A percentile compares a stretch with the other conserved stretches of the same genome.
These are phyloP conservation scores for Hirschfeldia incana DNA, from an alignment of 345 rosid genomes.

Conservation along the genomic window DNA sequence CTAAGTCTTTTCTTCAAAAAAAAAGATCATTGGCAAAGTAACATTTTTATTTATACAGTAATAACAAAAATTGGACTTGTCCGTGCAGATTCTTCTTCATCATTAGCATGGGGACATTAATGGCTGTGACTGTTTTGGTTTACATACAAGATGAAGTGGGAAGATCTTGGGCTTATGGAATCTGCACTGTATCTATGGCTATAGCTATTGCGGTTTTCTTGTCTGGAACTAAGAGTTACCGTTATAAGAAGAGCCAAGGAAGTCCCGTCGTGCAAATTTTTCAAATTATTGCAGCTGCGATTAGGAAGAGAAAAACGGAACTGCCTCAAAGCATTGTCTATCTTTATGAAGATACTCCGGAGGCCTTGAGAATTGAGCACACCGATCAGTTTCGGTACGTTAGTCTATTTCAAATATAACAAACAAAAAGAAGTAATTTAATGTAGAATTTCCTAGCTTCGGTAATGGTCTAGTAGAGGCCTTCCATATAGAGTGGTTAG, in stretches of 20 bases:
- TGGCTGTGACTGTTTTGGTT: conserved; percentile 62
- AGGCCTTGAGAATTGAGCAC: conserved; percentile 54
- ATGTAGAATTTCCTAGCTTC: background rate
- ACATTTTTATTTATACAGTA: background rate
- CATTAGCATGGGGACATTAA: conserved; percentile 59
- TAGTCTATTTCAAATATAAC: background rate
- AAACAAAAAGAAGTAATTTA: background rate
- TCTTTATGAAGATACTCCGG: conserved; percentile 56
- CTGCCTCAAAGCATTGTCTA: conserved; percentile 49
- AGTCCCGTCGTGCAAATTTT: conserved; percentile 78
- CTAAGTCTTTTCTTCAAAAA: background rate
- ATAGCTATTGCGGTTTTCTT: conserved; percentile 56
- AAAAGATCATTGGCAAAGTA: background rate
- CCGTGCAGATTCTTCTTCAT: conserved; percentile 53
- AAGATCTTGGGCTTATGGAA: conserved; percentile 64
- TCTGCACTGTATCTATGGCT: conserved; percentile 62
- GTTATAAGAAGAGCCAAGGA: conserved; percentile 75
- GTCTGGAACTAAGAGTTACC: conserved; percentile 58
- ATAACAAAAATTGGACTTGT: background rate
- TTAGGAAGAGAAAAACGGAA: conserved; percentile 51
- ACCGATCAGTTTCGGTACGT: conserved; percentile 63
- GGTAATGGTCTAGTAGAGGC: background rate
- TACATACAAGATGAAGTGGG: conserved; percentile 63
- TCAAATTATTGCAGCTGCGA: conserved; percentile 70
- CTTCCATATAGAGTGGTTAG: background rate